Evolutionary conservation across 805 yeast species (phyloP), one percentile per base, ranked within the genome.

Genomic region (Metschnikowia vanudenii): DNA sequence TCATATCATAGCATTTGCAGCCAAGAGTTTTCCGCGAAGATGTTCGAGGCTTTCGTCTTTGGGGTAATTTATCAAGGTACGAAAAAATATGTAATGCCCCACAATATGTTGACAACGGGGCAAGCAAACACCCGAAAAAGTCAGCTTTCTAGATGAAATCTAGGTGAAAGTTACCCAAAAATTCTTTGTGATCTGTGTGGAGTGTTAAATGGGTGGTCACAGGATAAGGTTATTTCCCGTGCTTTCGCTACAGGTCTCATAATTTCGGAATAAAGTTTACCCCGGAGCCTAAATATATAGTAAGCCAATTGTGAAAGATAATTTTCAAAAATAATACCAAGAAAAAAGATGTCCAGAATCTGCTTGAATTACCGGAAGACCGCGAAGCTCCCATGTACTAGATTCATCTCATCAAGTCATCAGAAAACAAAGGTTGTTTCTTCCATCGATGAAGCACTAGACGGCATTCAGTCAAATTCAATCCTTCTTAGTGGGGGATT

Each of bases 401-500:
- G 41, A 17, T 29, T 38, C 28, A 17, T 30, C 22, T 19, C 37
- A 3, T 30, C 37, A 11, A 14, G 31, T 14, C 11, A n/a, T 11
- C 46, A 43, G 24, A 51, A 45, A 33, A 40, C 58, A 9, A 58
- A 58, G 38, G 58, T 58, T n/a, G 58, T 52, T 18, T 11, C 38
- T n/a, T 40, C 51, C n/a, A 41, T 51, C 3, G 64, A 64, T 18
- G 67, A 63, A 16, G 74, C 73, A 2, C 48, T 69, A 26, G 52
- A 50, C 20, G 69, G 59, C 6, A 56, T 70, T 13, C 29, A 46
- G 10, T 53, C 71, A 10, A 55, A 62, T 39, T 57, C 62, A 41
- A 64, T 72, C 3, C 51, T 75, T 6, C 57, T 75, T n/a, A 65
- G 74, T 14, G 80, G 80, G 14, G 80, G 80, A 2, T 75, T 75